Evolutionary conservation across 768 basidiomycete species (phyloP).

Genomic region (Mycena pura): DNA sequence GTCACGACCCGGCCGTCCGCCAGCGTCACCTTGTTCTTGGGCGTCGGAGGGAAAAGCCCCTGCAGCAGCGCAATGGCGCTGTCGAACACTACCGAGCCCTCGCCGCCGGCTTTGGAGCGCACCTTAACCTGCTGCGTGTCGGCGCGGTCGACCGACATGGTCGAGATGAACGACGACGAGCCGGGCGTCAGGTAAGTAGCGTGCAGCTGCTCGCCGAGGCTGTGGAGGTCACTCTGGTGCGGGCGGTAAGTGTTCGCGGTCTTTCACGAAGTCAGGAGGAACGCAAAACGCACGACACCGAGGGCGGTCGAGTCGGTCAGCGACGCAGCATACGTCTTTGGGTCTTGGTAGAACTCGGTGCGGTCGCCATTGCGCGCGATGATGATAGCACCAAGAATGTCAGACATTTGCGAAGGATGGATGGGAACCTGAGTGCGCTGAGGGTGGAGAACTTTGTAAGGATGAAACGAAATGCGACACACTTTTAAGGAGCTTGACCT

Average conservation of each 20-base stretch:
- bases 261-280: no score
- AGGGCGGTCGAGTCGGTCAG: constrained; percentile 26
- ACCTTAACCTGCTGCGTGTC: constrained; percentile 77
- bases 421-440: not conserved
- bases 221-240: constrained; percentile 66
- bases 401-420: constrained; percentile 40
- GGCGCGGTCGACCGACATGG: constrained; percentile 70
- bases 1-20: constrained; percentile 78
- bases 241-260: not conserved
- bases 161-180: constrained; percentile 72
- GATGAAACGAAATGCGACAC: not conserved
- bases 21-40: constrained; percentile 72
- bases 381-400: constrained; percentile 80
- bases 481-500: not conserved
- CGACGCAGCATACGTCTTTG: constrained; percentile 65
- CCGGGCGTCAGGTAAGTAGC: constrained; percentile 67
- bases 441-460: not conserved
- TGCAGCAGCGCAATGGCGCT: constrained; percentile 85
- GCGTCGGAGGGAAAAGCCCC: constrained; percentile 83
- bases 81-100: constrained; percentile 86
- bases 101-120: constrained; percentile 84
- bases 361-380: constrained; percentile 84
- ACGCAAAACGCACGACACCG: constrained; percentile 18
- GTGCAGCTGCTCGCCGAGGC: constrained; percentile 68
- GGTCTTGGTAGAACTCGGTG: constrained; percentile 72